These are phyloP conservation scores for Globisporangium emineosum DNA, from an alignment of 352 stramenopile genomes.

Conservation along the genomic window DNA sequence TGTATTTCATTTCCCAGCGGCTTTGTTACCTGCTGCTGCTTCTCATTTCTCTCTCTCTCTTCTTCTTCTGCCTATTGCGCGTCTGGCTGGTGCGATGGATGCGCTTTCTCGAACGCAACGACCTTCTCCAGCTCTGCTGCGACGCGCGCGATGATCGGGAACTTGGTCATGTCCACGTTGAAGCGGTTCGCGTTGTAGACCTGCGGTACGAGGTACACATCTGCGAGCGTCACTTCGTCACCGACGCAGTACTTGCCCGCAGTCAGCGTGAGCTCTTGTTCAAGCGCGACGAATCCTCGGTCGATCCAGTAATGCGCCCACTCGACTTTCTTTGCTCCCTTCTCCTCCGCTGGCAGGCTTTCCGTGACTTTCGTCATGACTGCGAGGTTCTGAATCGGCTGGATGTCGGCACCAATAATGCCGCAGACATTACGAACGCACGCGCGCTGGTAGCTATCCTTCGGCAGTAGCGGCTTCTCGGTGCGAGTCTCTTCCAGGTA, in stretches of 20 bases:
- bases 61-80: constrained; percentile 20
- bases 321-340: constrained; percentile 37
- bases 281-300: constrained; percentile 82
- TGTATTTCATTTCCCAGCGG: neutral
- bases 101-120: constrained; percentile 76
- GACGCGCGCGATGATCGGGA: constrained; percentile 85
- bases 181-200: constrained; percentile 91
- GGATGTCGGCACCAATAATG: constrained; percentile 89
- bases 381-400: constrained; percentile 89
- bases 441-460: constrained; percentile 58
- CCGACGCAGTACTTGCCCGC: constrained; percentile 69
- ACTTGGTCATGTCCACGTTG: constrained; percentile 85
- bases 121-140: constrained; percentile 58
- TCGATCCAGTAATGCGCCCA: constrained; percentile 77
- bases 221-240: constrained; percentile 82
- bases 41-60: neutral
- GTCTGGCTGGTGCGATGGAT: constrained; percentile 83
- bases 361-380: constrained; percentile 58
- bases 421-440: constrained; percentile 86
- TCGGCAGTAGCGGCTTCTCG: constrained; percentile 64
- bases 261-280: constrained; percentile 54
- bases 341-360: constrained; percentile 48
- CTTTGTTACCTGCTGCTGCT: neutral
- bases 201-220: constrained; percentile 90
- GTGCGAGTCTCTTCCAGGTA: constrained; percentile 90